Evolutionary conservation across 1,284 basidiomycete genomes (phyloP), one percentile per base, ranked within the genome.

Genomic region (Cryptococcus wingfieldii): DNA sequence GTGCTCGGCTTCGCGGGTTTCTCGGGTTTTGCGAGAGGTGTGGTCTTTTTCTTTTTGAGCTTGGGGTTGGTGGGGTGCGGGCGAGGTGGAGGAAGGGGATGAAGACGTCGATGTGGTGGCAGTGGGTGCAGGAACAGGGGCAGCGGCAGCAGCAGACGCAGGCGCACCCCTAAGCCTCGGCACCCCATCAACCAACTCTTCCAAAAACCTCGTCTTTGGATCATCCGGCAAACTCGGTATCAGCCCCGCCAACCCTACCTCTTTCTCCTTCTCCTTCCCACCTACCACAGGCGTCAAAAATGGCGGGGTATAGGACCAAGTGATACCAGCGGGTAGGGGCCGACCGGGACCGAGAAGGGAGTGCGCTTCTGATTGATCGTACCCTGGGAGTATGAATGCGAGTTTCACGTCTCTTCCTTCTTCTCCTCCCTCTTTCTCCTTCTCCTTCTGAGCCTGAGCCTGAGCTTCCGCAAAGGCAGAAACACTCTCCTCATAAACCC

Each of bases 141-240:
- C 2, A 23, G 23, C 23, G 23, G 50, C 38, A 28, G 31, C 28
- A 23, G 54, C 77, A 18, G 42, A 12, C 12, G 42, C n/a, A 10
- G 46, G 75, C 49, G 31, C 31, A 34, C 31, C 5, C 31, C 79
- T 79, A 7, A 77, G 67, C 14, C 83, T 80, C 72, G 87, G 39
- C 48, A 86, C 8, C 83, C 84, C 46, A 56, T 61, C 44, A 14
- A 74, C 89, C 48, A 95, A 84, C 71, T 94, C 90, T 69, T 90
- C 88, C 69, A 96, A 77, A 74, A 96, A 96, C 19, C 93, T 83
- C 53, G 88, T 85, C 74, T 96, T 96, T 2, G 93, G 92, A 74
- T 95, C 91, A 68, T 97, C 93, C 18, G 91, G 88, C 68, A 96
- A 90, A 53, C 83, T 86, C 2, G 93, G 93, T 23, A 96, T 87